A percentile compares a stretch with the other conserved stretches of the same genome.
Evolutionary conservation across 164 flowering plant species (phyloP).

Genomic region (Amborella trichopoda): DNA sequence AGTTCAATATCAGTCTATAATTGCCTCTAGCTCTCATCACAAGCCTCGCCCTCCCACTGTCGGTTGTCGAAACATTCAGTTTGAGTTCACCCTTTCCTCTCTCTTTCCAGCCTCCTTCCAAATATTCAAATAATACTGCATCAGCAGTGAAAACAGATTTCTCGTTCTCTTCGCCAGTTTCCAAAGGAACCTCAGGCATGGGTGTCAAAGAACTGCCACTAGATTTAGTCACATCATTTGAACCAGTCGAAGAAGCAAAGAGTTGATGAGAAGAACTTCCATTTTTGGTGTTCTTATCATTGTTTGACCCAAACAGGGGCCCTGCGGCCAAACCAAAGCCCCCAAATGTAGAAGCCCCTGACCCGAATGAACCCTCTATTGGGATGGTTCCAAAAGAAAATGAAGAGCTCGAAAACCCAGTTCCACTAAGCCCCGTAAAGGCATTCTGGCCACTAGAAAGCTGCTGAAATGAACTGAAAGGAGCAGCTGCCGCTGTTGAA

Average conservation of each 20-base stretch:
- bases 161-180: conserved; percentile 97
- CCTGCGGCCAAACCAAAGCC: conserved; percentile 26
- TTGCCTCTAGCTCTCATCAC: conserved; percentile 84
- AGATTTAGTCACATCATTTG: conserved; percentile 30
- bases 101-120: conserved; percentile 85
- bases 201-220: conserved; percentile 35
- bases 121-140: conserved; percentile 67
- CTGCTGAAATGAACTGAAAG: conserved; percentile 66
- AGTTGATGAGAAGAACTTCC: conserved; percentile 41
- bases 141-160: conserved; percentile 61
- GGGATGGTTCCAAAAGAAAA: conserved; percentile 65
- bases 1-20: conserved; percentile 70
- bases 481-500: conserved; percentile 19
- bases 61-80: conserved; percentile 52
- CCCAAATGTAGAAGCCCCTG: conserved; percentile 7
- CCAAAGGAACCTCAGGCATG: conserved; percentile 63
- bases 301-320: conserved; percentile 33
- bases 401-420: conserved; percentile 65
- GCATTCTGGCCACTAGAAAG: conserved; percentile 86
- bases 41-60: conserved; percentile 46
- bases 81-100: conserved; percentile 95
- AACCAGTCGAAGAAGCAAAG: conserved; percentile 31
- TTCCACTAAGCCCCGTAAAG: conserved; percentile 79
- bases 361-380: conserved; percentile 26
- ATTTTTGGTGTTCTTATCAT: conserved; percentile 41